Base-by-base conservation (phyloP, 2,329 filamentous ascomycete genomes). In the Cercospora canescens region DNA sequence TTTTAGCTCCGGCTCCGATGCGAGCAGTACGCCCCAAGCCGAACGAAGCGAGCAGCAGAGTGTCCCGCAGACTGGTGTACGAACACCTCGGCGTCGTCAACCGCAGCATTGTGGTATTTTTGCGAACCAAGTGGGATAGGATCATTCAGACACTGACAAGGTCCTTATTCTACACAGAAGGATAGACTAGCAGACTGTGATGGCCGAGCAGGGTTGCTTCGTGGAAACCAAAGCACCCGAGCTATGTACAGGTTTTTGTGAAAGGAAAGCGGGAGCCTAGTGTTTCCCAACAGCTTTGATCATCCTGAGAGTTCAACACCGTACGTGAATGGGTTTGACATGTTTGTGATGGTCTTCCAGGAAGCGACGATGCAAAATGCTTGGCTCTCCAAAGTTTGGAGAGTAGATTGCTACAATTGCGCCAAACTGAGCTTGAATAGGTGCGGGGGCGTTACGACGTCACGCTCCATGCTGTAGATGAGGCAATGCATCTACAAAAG, bases 361-460 rank as follows among this genome's bases (percentile, higher is more conserved):
- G 21, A 50, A 50, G 14, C 24, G 24, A 50, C 28, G 45, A 16
- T 28, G 45, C 26, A 26, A 9, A 28, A 50, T n/a, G 45, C 45
- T 50, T 50, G 45, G 45, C 45, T 24, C 18, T 48, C 45, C 45
- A 26, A 55, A 32, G 52, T 35, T 55, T 55, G 52, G 57, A 48
- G 57, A 45, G 37, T 60, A 45, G 35, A 45, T 60, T 41, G 35
- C 35, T 48, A 35, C 24, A 48, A 45, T 16, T 16, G 18, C 32
- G 52, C 28, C 28, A 21, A 32, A 32, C 9, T 30, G 34, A 41
- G 37, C 35, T 48, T 48, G 12, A 16, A 28, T 60, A n/a, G 24
- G 34, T 60, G 57, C 57, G 57, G 57, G 57, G 57, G 21, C 5
- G 21, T 16, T 21, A 48, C 57, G 57, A 60, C 37, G 57, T 60